Conservation (phyloP, 192 early-diverging fungal species). For the Linnemannia zychae region DNA sequence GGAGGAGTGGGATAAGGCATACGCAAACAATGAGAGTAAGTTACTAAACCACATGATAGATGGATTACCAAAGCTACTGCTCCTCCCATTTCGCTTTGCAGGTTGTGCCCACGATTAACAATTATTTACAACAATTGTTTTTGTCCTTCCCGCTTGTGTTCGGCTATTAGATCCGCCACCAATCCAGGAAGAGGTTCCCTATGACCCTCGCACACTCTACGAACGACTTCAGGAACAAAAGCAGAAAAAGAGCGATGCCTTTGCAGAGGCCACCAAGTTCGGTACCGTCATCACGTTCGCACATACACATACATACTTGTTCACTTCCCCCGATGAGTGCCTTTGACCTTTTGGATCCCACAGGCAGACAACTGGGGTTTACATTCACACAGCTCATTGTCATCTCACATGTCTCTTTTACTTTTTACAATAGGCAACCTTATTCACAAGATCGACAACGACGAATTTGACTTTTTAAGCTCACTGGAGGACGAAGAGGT, state of each 20-base stretch:
- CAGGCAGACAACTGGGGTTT: no score
- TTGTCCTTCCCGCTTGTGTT: neutral
- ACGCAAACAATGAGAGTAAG: slow-evolving; percentile 43
- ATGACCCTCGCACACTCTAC: slow-evolving; percentile 81
- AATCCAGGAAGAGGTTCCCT: slow-evolving; percentile 59
- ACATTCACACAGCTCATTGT: neutral
- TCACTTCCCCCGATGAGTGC: no score
- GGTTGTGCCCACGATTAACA: neutral
- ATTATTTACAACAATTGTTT: no score
- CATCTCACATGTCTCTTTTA: neutral
- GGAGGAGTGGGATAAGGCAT: slow-evolving; percentile 60
- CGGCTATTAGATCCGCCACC: slow-evolving; percentile 56
- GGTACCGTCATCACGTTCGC: slow-evolving; percentile 44
- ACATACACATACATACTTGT: no score
- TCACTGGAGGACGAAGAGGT: slow-evolving; percentile 66
- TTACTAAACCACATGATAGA: no score
- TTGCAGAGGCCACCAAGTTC: slow-evolving; percentile 70
- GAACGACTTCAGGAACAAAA: slow-evolving; percentile 83
- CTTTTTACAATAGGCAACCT: slow-evolving; percentile 60
- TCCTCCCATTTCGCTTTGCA: neutral
- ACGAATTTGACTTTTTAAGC: slow-evolving; percentile 78
- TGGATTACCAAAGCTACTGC: no score
- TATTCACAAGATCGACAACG: slow-evolving; percentile 75
- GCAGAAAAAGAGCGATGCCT: slow-evolving; percentile 71
- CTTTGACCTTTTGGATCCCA: no score